Evolutionary conservation across 768 basidiomycete species (phyloP), one percentile per base, ranked within the genome.

Genomic region (Crepidotus variabilis): DNA sequence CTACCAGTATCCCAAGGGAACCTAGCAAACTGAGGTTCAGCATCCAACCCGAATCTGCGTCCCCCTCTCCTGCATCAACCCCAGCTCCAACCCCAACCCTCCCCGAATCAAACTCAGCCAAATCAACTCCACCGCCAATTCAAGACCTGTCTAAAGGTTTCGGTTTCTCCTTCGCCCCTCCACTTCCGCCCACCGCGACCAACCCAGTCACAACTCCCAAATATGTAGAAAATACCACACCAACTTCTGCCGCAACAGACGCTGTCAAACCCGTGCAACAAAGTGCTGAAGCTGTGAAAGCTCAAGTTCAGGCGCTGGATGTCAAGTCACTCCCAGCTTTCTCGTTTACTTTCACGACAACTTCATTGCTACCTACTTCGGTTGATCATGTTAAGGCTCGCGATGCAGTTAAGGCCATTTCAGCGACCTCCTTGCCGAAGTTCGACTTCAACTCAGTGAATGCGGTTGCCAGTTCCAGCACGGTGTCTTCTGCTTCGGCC

Each of bases 21-120:
- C 88, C 90, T 1, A 90, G 90, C 57, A 91, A 90, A 65, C 75
- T 92, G 55, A 82, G 90, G 23, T 87, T 78, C 62, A 88, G 88
- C 61, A 82, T 87, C 68, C 81, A 84, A 48, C 78, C 82, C 2
- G 87, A 86, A n/a, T 54, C 61, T 23, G 60, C 63, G 23, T 66
- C 73, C 11, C 62, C 71, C 28, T 55, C 69, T n/a, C 56, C 69
- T 16, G 61, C 71, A 1, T 60, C 71, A 23, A 61, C 70, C 16
- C 63, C 71, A 22, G 55, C 66, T 1, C 61, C 65, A 3, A 61
- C 58, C 32, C 50, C 62, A 7, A 48, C 63, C 9, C 50, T 60
- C 0, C 47, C 61, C 5, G 32, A 51, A 16, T 46, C 63, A 4
- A 67, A 51, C 22, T 57, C 48, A 22, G 53, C 50, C 34, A 56